These are phyloP conservation scores for Penicillium pulvis DNA, from an alignment of 495 filamentous ascomycete genomes.

Conservation along the genomic window DNA sequence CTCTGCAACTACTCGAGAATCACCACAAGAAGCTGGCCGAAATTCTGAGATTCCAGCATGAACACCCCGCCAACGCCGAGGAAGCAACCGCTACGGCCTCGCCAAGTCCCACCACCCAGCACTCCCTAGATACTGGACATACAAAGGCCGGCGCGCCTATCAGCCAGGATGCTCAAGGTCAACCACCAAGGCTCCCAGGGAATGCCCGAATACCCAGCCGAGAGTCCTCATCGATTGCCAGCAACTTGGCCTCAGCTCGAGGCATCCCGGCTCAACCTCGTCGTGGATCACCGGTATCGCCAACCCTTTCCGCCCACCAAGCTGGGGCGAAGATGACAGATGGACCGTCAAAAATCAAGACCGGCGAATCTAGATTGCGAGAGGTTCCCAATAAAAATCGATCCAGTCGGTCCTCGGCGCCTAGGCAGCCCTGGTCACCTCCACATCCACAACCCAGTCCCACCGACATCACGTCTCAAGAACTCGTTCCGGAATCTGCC, in stretches of 20 bases:
- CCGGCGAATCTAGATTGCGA: conserved; percentile 39
- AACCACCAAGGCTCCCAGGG: conserved; percentile 37
- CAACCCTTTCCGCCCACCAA: conserved; percentile 73
- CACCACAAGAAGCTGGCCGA: conserved; percentile 81
- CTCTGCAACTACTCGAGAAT: conserved; percentile 78
- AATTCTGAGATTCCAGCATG: conserved; percentile 70
- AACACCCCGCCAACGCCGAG: conserved; percentile 47
- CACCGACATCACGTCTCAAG: conserved; percentile 39
- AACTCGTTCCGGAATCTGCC: conserved; percentile 32
- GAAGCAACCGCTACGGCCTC: conserved; percentile 15
- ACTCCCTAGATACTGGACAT: conserved; percentile 22
- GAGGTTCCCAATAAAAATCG: conserved; percentile 32
- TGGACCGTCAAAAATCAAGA: conserved; percentile 49
- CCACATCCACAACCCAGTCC: conserved; percentile 34
- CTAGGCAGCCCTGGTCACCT: conserved; percentile 42
- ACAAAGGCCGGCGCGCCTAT: conserved; percentile 30
- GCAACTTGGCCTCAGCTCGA: conserved; percentile 83
- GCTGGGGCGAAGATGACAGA: conserved; percentile 71
- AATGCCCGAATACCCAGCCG: conserved; percentile 56
- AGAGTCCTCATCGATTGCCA: conserved; percentile 86
- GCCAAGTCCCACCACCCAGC: conserved; percentile 14
- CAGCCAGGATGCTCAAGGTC: conserved; percentile 34
- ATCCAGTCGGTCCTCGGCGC: conserved; percentile 21
- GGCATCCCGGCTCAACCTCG: conserved; percentile 77
- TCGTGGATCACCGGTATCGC: conserved; percentile 59